These are phyloP conservation scores for Elsinoe batatas DNA, from an alignment of 2,329 filamentous ascomycete genomes.

Conservation along the genomic window DNA sequence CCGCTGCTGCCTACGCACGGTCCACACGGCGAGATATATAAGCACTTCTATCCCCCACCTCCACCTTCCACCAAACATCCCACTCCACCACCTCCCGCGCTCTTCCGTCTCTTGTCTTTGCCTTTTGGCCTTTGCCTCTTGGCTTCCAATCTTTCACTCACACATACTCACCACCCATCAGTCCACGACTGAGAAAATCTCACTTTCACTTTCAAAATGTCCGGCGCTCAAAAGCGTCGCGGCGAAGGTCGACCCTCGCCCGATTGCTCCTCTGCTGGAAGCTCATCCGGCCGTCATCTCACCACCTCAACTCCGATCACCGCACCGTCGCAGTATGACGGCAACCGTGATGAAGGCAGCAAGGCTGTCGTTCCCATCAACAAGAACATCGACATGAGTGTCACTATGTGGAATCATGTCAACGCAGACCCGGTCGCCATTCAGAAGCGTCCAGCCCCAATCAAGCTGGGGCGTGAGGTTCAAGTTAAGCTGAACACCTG, in stretches of 20 bases:
- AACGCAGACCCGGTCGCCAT: constrained; percentile 17
- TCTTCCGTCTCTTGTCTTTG: neutral
- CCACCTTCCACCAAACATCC: neutral
- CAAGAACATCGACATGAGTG: constrained; percentile 23
- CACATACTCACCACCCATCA: neutral
- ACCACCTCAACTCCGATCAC: neutral
- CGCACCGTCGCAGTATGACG: constrained; percentile 13
- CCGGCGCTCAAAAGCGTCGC: constrained; percentile 11
- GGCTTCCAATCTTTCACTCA: neutral
- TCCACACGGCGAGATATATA: neutral
- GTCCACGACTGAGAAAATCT: neutral
- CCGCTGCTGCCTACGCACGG: constrained; percentile 5
- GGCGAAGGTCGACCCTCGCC: neutral
- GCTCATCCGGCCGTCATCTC: neutral
- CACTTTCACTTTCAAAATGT: constrained; percentile 6
- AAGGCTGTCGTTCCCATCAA: neutral
- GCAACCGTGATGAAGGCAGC: constrained; percentile 17
- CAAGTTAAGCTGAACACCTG: constrained; percentile 60
- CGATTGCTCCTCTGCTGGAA: neutral
- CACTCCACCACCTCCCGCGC: neutral
- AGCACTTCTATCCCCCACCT: neutral
- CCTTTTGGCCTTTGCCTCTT: neutral
- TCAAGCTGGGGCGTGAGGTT: constrained; percentile 30
- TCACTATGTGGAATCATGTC: constrained; percentile 22
- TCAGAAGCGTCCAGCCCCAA: constrained; percentile 28